Base-by-base conservation (phyloP, 2,329 filamentous ascomycete species). In the Ceratocystis albifundus region DNA sequence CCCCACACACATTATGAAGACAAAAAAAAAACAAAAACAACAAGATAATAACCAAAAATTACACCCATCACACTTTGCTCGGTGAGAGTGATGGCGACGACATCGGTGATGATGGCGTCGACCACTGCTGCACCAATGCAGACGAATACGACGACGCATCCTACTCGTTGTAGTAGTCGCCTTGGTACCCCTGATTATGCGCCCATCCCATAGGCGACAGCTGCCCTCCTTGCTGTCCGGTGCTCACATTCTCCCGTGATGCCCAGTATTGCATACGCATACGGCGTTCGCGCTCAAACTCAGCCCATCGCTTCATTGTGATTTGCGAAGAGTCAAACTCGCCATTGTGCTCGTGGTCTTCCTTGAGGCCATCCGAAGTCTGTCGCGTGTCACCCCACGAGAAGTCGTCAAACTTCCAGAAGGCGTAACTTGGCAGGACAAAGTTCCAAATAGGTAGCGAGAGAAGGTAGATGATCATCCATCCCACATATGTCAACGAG, bases 391-490 rank as follows among this genome's bases (percentile, higher is more conserved):
- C 95, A 73, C 94, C 94, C 94, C 94, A 99, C 67, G 89, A 96
- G 80, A 99, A 99, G 79, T 99, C 94, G 75, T 99, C 94, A 75
- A 99, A 99, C 78, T 99, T 97, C 94, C 94, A 99, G 80, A 93
- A 99, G 2, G 94, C 88, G 74, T 99, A 99, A 6, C 85, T 84
- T 0, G 94, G 94, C 7, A 99, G 85, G 46, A 99, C 82, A 75
- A 99, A 96, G 77, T 99, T 99, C 94, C 94, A 99, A 67, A 99
- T 83, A 0, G 95, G 95, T 1, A 99, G 84, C 0, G 94, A 96
- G 59, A 92, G 65, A 20, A 99, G 84, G 76, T 99, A 99, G 76
- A 97, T 94, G 55, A 94, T 74, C 94, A 99, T 97, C 94, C 94
- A 99, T 55, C 88, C 77, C 53, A 99, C 87, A 73, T 99, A 99